A percentile compares a stretch with the other conserved stretches of the same genome.
These are phyloP conservation scores for Lodderomyces parapsilosis DNA, from an alignment of 1,139 yeast species.

Conservation along the genomic window DNA sequence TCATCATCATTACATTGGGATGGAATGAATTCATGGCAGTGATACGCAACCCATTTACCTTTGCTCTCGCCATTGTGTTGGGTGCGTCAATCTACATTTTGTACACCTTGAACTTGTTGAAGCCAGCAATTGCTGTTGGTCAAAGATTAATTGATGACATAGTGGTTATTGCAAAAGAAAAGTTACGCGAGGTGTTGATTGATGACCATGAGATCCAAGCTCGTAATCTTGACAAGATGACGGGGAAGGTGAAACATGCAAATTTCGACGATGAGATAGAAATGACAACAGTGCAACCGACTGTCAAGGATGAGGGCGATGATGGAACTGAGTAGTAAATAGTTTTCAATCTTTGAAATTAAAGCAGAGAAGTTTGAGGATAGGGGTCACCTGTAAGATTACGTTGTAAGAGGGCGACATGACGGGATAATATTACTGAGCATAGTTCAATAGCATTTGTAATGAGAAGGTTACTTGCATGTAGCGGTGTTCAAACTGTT, in stretches of 20 bases:
- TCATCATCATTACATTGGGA: conserved; percentile 72
- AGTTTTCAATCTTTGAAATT: neutral
- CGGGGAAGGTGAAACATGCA: conserved; percentile 7
- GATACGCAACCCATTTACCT: conserved; percentile 76
- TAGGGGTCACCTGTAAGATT: too few species aligned
- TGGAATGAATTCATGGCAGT: conserved; percentile 96
- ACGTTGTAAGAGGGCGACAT: too few species aligned
- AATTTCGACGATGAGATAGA: neutral
- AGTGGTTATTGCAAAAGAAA: conserved; percentile 54
- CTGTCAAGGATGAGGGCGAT: too few species aligned
- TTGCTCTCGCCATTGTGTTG: conserved; percentile 55
- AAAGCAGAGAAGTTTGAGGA: neutral
- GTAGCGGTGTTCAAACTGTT: too few species aligned
- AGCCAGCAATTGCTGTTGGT: conserved; percentile 66
- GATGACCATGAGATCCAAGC: conserved; percentile 28
- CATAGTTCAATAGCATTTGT: too few species aligned
- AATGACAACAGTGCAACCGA: neutral
- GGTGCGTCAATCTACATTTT: conserved; percentile 67
- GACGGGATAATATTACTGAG: too few species aligned
- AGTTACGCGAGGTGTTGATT: conserved; percentile 49
- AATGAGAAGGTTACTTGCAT: too few species aligned
- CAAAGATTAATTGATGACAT: conserved; percentile 60
- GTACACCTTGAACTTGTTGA: conserved; percentile 69
- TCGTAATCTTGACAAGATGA: conserved; percentile 24
- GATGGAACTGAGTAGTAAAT: neutral